Percentiles rank a stretch among this genome's conserved stretches.
Conservation (phyloP, 208 protist genomes). For the Leishmania martiniquensis region DNA sequence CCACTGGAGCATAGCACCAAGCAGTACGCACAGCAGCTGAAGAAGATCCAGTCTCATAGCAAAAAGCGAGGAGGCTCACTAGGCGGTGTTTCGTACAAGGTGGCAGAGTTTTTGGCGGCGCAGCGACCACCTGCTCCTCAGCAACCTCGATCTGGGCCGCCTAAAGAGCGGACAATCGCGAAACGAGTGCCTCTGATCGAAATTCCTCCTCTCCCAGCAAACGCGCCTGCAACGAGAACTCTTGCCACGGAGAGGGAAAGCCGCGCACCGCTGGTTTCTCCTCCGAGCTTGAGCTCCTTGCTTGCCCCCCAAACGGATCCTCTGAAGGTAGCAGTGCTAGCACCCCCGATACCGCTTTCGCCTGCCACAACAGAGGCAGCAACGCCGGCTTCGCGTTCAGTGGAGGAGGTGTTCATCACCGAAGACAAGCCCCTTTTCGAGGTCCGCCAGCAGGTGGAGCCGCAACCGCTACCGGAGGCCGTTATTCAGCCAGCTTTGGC, state of each 20-base stretch:
- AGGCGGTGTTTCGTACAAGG: conserved; percentile 83
- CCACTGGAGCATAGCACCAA: conserved; percentile 60
- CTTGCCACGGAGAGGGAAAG: background rate
- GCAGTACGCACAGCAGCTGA: conserved; percentile 74
- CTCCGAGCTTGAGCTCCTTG: background rate
- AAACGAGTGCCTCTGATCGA: conserved; percentile 74
- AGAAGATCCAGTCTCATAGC: conserved; percentile 81
- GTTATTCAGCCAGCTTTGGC: conserved; percentile 10
- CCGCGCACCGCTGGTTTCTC: background rate
- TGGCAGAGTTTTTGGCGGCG: conserved; percentile 81
- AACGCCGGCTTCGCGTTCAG: background rate
- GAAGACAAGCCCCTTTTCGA: conserved; percentile 66
- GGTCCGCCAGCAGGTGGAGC: conserved; percentile 7
- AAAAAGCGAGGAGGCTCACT: conserved; percentile 76
- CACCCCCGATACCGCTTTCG: background rate
- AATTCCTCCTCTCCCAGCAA: conserved; percentile 32
- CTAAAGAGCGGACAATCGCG: conserved; percentile 28
- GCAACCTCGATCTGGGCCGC: background rate
- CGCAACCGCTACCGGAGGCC: conserved; percentile 14
- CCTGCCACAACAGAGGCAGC: background rate
- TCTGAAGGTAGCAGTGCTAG: background rate
- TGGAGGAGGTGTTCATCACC: conserved; percentile 42
- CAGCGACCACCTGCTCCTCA: conserved; percentile 45
- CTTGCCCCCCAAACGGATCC: background rate
- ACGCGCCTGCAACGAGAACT: background rate